These are phyloP conservation scores for Usnea hakonensis DNA, from an alignment of 495 filamentous ascomycete genomes.

Conservation along the genomic window DNA sequence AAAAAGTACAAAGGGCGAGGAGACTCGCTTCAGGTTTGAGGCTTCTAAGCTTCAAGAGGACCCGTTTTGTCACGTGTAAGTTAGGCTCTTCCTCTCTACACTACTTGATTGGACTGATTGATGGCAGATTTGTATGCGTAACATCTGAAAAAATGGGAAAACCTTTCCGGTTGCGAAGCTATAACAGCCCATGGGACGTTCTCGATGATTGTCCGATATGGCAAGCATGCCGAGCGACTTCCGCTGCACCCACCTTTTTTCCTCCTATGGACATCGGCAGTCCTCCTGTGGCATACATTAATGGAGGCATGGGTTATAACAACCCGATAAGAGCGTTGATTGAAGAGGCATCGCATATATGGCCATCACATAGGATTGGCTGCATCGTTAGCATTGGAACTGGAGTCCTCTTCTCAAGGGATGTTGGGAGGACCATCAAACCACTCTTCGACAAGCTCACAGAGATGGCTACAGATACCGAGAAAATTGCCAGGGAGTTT, in stretches of 20 bases:
- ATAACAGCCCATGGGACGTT: constrained; percentile 21
- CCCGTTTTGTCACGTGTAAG: neutral
- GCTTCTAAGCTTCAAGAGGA: neutral
- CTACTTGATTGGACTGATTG: neutral
- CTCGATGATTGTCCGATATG: constrained; percentile 30
- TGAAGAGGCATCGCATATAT: constrained; percentile 1
- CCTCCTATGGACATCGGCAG: constrained; percentile 20
- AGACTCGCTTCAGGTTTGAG: neutral
- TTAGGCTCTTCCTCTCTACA: neutral
- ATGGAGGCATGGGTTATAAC: constrained; percentile 3
- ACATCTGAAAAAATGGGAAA: neutral
- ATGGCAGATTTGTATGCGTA: constrained; percentile 3
- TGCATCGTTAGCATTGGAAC: constrained; percentile 12
- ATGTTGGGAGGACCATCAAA: constrained; percentile 21
- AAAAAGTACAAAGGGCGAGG: neutral
- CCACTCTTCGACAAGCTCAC: constrained; percentile 27
- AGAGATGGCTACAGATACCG: constrained; percentile 34
- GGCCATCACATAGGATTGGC: neutral
- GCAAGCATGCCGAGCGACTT: constrained; percentile 41
- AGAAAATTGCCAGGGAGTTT: constrained; percentile 35
- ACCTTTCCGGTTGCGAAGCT: constrained; percentile 9
- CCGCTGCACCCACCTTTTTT: constrained; percentile 41
- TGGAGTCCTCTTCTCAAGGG: neutral
- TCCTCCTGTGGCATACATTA: neutral
- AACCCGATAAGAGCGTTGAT: constrained; percentile 5